Conservation (phyloP, 2,329 filamentous ascomycete species). For the Phoma sp. region DNA sequence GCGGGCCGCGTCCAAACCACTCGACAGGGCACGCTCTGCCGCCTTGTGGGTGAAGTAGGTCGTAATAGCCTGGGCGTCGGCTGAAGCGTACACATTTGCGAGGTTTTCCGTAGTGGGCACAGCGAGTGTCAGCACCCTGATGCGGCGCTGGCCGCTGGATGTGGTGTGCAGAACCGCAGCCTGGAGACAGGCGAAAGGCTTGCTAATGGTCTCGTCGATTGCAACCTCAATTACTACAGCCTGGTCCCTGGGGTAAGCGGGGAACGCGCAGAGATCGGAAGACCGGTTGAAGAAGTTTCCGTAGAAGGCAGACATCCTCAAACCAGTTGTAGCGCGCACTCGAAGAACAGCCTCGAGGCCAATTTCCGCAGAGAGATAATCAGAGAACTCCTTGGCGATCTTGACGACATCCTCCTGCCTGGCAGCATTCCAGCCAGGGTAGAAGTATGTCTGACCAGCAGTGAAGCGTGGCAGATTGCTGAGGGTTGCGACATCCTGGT, state of each 20-base stretch:
- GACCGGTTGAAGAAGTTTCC: constrained; percentile 99
- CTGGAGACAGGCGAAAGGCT: constrained; percentile 82
- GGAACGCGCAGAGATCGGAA: constrained; percentile 96
- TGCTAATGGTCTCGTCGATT: constrained; percentile 92
- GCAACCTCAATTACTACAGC: constrained; percentile 98
- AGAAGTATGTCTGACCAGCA: constrained; percentile 97
- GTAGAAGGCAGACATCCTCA: constrained; percentile 98
- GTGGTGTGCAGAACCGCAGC: constrained; percentile 96
- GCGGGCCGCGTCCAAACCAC: constrained; percentile 85
- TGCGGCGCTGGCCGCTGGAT: constrained; percentile 94
- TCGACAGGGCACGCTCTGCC: constrained; percentile 85
- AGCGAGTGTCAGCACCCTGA: constrained; percentile 90
- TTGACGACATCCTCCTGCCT: constrained; percentile 95
- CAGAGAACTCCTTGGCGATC: constrained; percentile 94
- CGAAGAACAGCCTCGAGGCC: constrained; percentile 94
- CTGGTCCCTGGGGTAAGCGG: constrained; percentile 95
- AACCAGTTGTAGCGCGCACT: constrained; percentile 90
- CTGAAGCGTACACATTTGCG: constrained; percentile 90
- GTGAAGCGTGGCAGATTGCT: constrained; percentile 96
- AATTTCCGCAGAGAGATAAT: constrained; percentile 96
- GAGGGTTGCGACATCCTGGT: constrained; percentile 95
- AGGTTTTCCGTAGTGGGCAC: constrained; percentile 91
- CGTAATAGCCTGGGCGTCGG: constrained; percentile 90
- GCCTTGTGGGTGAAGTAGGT: constrained; percentile 98
- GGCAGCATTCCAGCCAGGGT: constrained; percentile 95